phyloP scores from a whole-genome alignment of 495 filamentous ascomycete genomes.

The Xylaria curta region DNA sequence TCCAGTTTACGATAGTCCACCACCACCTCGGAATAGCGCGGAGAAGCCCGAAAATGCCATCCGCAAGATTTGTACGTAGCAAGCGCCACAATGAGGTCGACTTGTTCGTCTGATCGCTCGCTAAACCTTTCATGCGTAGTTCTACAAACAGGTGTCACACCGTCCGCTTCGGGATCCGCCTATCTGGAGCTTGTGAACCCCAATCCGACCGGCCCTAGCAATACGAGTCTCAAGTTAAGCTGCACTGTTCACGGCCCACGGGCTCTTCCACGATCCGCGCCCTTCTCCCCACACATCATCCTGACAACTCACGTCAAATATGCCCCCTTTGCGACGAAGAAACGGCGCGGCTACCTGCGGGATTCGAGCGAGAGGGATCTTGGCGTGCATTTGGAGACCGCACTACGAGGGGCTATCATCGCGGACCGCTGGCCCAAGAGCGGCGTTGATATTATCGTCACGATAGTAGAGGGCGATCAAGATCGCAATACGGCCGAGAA shows the following conservation, averaged over 20 bases:
- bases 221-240: constrained; percentile 79
- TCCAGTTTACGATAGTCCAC: constrained; percentile 65
- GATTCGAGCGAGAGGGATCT: constrained; percentile 89
- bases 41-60: constrained; percentile 63
- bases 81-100: neutral
- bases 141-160: constrained; percentile 88
- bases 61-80: constrained; percentile 80
- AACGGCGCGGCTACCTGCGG: constrained; percentile 84
- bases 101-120: neutral
- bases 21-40: constrained; percentile 21
- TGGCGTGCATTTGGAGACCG: constrained; percentile 87
- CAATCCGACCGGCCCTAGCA: constrained; percentile 54
- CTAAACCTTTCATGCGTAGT: constrained; percentile 55
- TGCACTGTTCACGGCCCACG: constrained; percentile 93
- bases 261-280: constrained; percentile 84
- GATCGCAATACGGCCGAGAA: constrained; percentile 50
- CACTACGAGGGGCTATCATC: constrained; percentile 85
- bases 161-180: constrained; percentile 91
- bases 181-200: constrained; percentile 85
- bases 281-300: constrained; percentile 88
- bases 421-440: constrained; percentile 96
- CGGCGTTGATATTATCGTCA: constrained; percentile 89
- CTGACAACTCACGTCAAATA: constrained; percentile 94
- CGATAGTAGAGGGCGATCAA: constrained; percentile 87
- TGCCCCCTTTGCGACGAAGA: constrained; percentile 86